Evolutionary conservation across 208 protist genomes (phyloP), one percentile per base, ranked within the genome.

Genomic region (Vickermania spadyakhi): DNA sequence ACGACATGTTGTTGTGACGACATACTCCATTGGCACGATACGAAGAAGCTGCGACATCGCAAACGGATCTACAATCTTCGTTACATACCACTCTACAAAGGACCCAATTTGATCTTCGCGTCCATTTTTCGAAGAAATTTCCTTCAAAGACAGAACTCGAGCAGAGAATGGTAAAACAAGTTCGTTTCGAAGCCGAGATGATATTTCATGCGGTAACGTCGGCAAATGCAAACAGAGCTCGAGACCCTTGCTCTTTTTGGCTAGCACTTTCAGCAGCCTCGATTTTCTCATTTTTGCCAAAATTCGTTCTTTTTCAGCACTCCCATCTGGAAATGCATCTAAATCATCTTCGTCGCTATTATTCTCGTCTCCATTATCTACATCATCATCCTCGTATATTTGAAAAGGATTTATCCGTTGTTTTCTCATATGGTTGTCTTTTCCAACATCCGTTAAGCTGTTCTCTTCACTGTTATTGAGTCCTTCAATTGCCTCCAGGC

Each of bases 11-110:
- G 81, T 92, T 3, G 74, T 87, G 5, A 92, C 85, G 41, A 92
- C 66, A 66, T 81, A 84, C 30, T 86, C 81, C 36, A 61, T 65
- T 30, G 85, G 85, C 52, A 87, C 77, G 28, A 89, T 77, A 41
- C 73, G 77, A 3, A 92, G 76, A 28, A 92, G 74, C 62, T 87
- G 85, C 28, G 81, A 82, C 60, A 92, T 81, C 18, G 85, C 81
- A 36, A 86, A 75, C 26, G 85, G 75, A 52, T 92, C 85, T 52
- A 92, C 66, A 30, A 89, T 63, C 27, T 75, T 73, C 49, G 86
- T 83, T 21, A 92, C 74, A 51, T 92, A 92, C 85, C 85, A 92
- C 67, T 92, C 81, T 21, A 92, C 79, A 72, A 92, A 92, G 25
- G 67, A 57, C 31, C 78, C 80, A 21, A 82, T 79, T 36, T 73